Base-by-base conservation (phyloP, 2,329 filamentous ascomycete species). In the Penicillium sp. region DNA sequence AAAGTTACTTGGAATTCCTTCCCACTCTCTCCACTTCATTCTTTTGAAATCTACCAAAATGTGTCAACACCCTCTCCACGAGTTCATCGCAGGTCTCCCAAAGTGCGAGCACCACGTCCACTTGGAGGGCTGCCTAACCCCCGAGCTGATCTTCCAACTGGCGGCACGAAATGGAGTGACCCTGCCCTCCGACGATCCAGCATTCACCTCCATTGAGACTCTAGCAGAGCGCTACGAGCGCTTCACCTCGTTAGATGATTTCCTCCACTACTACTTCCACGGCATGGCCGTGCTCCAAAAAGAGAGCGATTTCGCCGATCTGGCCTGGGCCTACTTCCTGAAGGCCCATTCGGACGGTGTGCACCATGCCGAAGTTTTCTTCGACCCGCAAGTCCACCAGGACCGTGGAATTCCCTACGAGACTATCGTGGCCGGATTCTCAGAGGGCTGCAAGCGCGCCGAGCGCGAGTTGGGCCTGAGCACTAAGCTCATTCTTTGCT, bases 41-140 rank as follows among this genome's bases (percentile, higher is more conserved):
- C 24, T 21, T 14, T 24, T 22, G 9, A 1, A 44, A 33, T 21
- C 3, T 14, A 19, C 29, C 46, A 62, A 35, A 10, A 88, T 87
- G 84, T 87, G 84, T 73, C 77, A 83, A 66, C 76, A 78, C 35
- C 65, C 75, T 14, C 73, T 85, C 51, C 85, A 87, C 74, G 71
- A 78, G 43, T 86, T 90, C 70, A 80, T 92, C 37, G 74, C 77
- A 51, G 81, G 81, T 31, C 82, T 93, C 29, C 90, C 90, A 61
- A 93, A 93, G 79, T 90, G 87, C 75, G 90, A 93, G 72, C 90
- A 92, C 69, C 90, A 93, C 75, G 83, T 93, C 53, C 90, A 93
- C 71, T 81, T 93, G 33, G 90, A 93, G 74, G 90, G 90, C 54
- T 87, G 88, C 13, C 81, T 93, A 37, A 86, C 87, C 42, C 88